These are phyloP conservation scores for Solanum medicagineum DNA, from an alignment of 257 asterid species.

Conservation along the genomic window DNA sequence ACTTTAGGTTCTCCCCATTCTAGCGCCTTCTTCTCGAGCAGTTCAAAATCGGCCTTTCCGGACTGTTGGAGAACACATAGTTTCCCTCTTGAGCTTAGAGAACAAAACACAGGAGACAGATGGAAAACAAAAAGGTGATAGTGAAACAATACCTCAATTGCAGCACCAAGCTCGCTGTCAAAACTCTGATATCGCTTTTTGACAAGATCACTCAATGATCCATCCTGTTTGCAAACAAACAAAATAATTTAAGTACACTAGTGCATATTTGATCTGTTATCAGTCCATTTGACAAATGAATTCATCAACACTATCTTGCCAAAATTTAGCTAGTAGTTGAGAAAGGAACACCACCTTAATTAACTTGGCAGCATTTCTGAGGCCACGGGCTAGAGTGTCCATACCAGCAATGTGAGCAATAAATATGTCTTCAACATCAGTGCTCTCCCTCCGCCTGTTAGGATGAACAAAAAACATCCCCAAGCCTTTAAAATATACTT, in stretches of 20 bases:
- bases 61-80: constrained; percentile 26
- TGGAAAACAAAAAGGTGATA: neutral
- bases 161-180: constrained; percentile 69
- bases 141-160: constrained; percentile 47
- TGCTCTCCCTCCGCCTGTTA: constrained; percentile 93
- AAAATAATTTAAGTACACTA: neutral
- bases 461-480: neutral
- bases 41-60: constrained; percentile 81
- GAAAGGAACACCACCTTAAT: constrained; percentile 41
- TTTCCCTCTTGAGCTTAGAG: neutral
- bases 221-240: constrained; percentile 37
- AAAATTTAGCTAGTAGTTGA: neutral
- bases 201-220: constrained; percentile 52
- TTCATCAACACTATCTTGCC: neutral
- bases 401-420: constrained; percentile 93
- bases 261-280: neutral
- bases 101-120: neutral
- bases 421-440: constrained; percentile 86
- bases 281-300: neutral
- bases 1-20: constrained; percentile 88
- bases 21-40: constrained; percentile 73
- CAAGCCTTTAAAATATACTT: neutral
- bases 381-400: constrained; percentile 96
- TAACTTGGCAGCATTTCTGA: constrained; percentile 78
- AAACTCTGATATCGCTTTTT: constrained; percentile 86